Evolutionary conservation across 2,329 filamentous ascomycete species (phyloP).

Genomic region (Cadophora sp.): DNA sequence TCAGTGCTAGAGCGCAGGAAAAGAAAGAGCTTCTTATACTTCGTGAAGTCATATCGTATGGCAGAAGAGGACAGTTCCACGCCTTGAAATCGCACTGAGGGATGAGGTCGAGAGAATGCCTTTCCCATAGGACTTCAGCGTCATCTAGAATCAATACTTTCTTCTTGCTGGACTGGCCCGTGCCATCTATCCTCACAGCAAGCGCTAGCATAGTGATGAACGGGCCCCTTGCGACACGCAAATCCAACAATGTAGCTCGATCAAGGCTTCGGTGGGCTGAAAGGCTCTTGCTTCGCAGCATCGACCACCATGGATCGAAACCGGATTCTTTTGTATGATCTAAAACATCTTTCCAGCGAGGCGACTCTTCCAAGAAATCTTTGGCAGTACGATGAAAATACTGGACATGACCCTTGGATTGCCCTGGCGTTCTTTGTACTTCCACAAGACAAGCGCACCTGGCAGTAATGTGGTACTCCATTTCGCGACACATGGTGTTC

Average conservation of each 20-base stretch:
- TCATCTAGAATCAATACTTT: too few relatives aligned
- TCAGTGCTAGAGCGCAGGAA: background rate
- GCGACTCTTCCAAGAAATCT: slow-evolving; percentile 15
- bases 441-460: slow-evolving; percentile 19
- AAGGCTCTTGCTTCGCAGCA: background rate
- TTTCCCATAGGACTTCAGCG: too few relatives aligned
- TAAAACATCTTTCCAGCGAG: background rate
- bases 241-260: too few relatives aligned
- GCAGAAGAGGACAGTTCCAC: background rate
- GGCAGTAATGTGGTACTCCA: background rate
- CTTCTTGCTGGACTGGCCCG: too few relatives aligned
- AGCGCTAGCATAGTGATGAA: too few relatives aligned
- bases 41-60: background rate
- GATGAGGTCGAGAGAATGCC: too few relatives aligned
- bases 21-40: background rate
- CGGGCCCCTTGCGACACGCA: too few relatives aligned
- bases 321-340: background rate
- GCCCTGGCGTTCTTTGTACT: background rate
- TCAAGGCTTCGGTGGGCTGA: background rate
- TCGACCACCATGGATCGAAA: slow-evolving; percentile 3
- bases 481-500: background rate
- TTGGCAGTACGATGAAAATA: slow-evolving; percentile 16
- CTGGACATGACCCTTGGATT: background rate
- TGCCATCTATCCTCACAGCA: too few relatives aligned
- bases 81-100: background rate